phyloP scores from a whole-genome alignment of 75 land plant genomes.

The Pinus taeda region DNA sequence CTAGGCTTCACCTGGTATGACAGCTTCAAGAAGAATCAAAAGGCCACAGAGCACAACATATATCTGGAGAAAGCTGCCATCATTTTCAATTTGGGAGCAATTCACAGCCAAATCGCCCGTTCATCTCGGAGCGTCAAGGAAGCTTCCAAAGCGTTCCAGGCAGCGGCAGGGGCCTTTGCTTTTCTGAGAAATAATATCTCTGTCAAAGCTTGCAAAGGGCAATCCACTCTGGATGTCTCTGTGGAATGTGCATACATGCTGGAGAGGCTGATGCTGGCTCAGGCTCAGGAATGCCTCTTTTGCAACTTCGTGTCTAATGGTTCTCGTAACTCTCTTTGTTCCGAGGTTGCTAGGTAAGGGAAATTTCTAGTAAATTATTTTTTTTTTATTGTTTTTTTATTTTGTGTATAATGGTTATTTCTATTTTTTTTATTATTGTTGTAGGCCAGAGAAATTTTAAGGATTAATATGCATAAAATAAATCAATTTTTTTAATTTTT shows the following conservation, averaged over 20 bases:
- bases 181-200: slow-evolving; percentile 47
- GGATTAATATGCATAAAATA: no score
- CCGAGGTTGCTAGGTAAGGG: neutral
- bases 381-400: no score
- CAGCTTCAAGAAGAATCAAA: slow-evolving; percentile 74
- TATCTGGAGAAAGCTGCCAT: slow-evolving; percentile 96
- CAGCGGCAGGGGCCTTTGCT: no score
- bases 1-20: slow-evolving; percentile 86
- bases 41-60: slow-evolving; percentile 73
- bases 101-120: slow-evolving; percentile 82
- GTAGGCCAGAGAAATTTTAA: no score
- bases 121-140: slow-evolving; percentile 58
- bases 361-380: no score
- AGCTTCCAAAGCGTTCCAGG: no score
- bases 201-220: slow-evolving; percentile 46
- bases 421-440: no score
- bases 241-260: slow-evolving; percentile 92
- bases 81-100: slow-evolving; percentile 85
- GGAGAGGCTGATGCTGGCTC: slow-evolving; percentile 96
- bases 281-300: slow-evolving; percentile 97
- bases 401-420: no score
- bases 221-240: slow-evolving; percentile 71
- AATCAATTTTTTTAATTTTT: no score
- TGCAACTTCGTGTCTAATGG: slow-evolving; percentile 81
- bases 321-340: slow-evolving; percentile 66